Conservation (phyloP, 2,329 filamentous ascomycete species). For the Exophiala spinifera region DNA sequence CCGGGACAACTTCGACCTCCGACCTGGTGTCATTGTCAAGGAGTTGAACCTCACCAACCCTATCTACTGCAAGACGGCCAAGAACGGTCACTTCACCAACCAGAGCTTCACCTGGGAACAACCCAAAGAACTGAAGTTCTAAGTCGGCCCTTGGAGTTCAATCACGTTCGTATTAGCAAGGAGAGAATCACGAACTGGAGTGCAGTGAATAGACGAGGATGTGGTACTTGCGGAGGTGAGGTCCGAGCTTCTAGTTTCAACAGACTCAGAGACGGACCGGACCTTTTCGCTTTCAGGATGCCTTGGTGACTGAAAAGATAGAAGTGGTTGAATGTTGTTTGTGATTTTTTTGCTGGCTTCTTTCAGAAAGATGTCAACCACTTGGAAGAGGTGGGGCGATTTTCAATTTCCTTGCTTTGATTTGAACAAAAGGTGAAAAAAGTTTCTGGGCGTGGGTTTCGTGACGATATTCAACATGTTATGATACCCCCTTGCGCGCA, state of each 20-base stretch:
- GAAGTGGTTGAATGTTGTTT: constrained; percentile 10
- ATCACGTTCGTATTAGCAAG: neutral
- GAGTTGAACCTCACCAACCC: constrained; percentile 92
- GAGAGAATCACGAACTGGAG: neutral
- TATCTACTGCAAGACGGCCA: constrained; percentile 97
- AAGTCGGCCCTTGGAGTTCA: constrained; percentile 43
- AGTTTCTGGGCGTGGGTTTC: constrained; percentile 21
- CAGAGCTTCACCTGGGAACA: constrained; percentile 98
- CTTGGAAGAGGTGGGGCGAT: too few species aligned
- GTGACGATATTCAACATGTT: constrained; percentile 30
- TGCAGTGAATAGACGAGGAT: neutral
- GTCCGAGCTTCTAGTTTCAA: constrained; percentile 22
- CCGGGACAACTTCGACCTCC: constrained; percentile 92
- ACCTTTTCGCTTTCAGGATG: neutral
- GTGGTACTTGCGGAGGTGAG: neutral
- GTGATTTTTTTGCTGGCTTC: too few species aligned
- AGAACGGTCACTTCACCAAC: constrained; percentile 99
- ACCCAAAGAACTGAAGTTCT: constrained; percentile 91
- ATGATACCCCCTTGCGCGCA: constrained; percentile 26
- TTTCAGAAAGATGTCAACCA: too few species aligned
- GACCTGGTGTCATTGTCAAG: constrained; percentile 97
- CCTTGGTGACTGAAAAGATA: neutral
- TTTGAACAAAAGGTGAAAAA: neutral
- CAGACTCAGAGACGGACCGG: constrained; percentile 15
- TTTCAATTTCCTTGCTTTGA: too few species aligned